Conservation (phyloP, 192 early-diverging fungal genomes). For the Umbelopsis ramanniana region DNA sequence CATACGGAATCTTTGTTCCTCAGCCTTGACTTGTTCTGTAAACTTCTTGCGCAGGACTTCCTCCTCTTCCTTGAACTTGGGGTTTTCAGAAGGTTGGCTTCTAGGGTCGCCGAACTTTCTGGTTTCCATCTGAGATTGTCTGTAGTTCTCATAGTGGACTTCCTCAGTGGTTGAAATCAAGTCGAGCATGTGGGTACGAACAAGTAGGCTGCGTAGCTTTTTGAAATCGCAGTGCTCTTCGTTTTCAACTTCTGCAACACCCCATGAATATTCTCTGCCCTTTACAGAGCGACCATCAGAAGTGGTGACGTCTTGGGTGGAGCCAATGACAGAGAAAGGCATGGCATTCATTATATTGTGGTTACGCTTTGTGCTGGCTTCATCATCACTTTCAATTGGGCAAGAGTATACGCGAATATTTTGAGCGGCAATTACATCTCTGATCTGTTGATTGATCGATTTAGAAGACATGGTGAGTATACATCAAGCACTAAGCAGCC, state of each 20-base stretch:
- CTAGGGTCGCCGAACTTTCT: slow-evolving; percentile 85
- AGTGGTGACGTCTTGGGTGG: slow-evolving; percentile 82
- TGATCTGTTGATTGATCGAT: slow-evolving; percentile 54
- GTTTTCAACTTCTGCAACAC: slow-evolving; percentile 99
- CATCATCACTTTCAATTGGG: slow-evolving; percentile 90
- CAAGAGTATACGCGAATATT: slow-evolving; percentile 92
- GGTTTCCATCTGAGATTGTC: slow-evolving; percentile 85
- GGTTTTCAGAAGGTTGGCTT: slow-evolving; percentile 77
- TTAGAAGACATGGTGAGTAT: not conserved
- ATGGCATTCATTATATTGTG: slow-evolving; percentile 85
- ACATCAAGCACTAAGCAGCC: not conserved
- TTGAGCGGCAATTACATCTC: slow-evolving; percentile 91
- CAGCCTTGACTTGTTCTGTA: slow-evolving; percentile 95
- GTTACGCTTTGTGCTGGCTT: slow-evolving; percentile 76
- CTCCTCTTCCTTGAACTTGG: slow-evolving; percentile 99
- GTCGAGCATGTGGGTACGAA: slow-evolving; percentile 98
- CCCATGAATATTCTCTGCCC: slow-evolving; percentile 98
- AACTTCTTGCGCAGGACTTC: slow-evolving; percentile 93
- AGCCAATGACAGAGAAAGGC: slow-evolving; percentile 96
- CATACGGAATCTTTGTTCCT: slow-evolving; percentile 95
- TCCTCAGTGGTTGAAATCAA: slow-evolving; percentile 93
- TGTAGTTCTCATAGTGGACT: slow-evolving; percentile 92
- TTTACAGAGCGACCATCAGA: slow-evolving; percentile 89
- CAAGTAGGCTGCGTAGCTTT: slow-evolving; percentile 94
- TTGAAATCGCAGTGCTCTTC: slow-evolving; percentile 98